Evolutionary conservation across 179 eudicot species (phyloP), one percentile per base, ranked within the genome.

Genomic region (Beta corolliflora): DNA sequence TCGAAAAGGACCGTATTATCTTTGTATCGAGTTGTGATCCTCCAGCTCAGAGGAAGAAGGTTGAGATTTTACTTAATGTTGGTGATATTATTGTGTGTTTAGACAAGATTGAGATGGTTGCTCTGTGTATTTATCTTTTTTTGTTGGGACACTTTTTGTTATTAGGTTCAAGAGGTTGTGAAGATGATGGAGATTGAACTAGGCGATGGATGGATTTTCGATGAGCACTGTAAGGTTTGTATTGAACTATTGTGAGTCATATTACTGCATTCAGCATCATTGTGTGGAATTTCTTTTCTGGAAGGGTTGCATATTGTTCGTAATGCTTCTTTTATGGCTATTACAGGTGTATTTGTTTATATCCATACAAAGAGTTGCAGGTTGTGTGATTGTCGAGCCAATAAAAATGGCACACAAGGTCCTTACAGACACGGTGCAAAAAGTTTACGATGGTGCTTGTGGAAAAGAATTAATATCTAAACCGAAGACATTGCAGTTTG

Each of bases 141-240:
- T 44, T 55, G 23, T 50, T 61, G 25, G 53, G 31, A 25, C 0
- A 2, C 14, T 7, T 56, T 36, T 79, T 77, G 54, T 29, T 85
- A 76, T 74, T 80, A 95, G 99, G 93, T 94, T 81, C 88, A 88
- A 79, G 97, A 94, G 82, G 94, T 92, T 80, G 89, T 95, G 69
- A 89, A 90, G 77, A 89, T 92, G 89, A 91, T 95, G 98, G 99
- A 95, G 88, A 88, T 87, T 85, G 96, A 95, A 61, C 95, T 95
- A 18, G 95, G 98, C 61, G 98, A 92, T 64, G 98, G 92, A 70
- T 95, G 99, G 97, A 88, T 95, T 64, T 88, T 85, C 70, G 88
- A 86, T 69, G 84, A 90, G 81, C 83, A 77, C 8, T 89, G 93
- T 76, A 88, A 95, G 97, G 99, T 84, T 70, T 83, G 82, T 55